A percentile compares a stretch with the other conserved stretches of the same genome.
These are phyloP conservation scores for Neoscytalidium dimidiatum DNA, from an alignment of 2,329 filamentous ascomycete genomes.

Conservation along the genomic window DNA sequence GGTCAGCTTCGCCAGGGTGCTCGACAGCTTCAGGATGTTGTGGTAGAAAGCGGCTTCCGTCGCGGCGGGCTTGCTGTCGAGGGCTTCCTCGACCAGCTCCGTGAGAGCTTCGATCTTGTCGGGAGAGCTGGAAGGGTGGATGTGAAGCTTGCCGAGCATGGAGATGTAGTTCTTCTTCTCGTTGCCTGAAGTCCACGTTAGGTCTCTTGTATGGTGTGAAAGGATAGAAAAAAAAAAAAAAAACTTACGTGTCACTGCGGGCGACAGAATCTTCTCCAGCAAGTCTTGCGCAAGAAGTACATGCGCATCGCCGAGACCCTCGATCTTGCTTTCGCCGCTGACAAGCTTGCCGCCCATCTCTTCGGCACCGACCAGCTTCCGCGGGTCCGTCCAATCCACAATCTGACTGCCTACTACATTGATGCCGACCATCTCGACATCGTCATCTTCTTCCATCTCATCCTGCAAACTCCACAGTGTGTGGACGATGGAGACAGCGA, in stretches of 20 bases:
- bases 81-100: conserved; percentile 48
- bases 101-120: conserved; percentile 41
- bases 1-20: conserved; percentile 55
- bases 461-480: conserved; percentile 62
- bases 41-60: conserved; percentile 56
- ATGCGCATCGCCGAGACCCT: conserved; percentile 75
- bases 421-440: conserved; percentile 74
- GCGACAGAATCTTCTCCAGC: conserved; percentile 70
- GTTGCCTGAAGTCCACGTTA: conserved; percentile 61
- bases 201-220: too few relatives aligned
- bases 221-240: too few relatives aligned
- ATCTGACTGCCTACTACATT: conserved; percentile 78
- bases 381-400: conserved; percentile 92
- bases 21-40: conserved; percentile 56
- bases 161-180: conserved; percentile 81
- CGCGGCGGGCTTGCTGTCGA: conserved; percentile 51
- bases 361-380: conserved; percentile 69
- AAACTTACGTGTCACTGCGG: conserved; percentile 63
- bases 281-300: conserved; percentile 76
- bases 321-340: conserved; percentile 56
- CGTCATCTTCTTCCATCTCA: conserved; percentile 71
- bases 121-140: conserved; percentile 63
- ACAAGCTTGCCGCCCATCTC: conserved; percentile 37
- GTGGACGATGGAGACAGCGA: conserved; percentile 74
- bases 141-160: conserved; percentile 79